Evolutionary conservation across 495 filamentous ascomycete genomes (phyloP).

Genomic region (Aspergillus wentii): DNA sequence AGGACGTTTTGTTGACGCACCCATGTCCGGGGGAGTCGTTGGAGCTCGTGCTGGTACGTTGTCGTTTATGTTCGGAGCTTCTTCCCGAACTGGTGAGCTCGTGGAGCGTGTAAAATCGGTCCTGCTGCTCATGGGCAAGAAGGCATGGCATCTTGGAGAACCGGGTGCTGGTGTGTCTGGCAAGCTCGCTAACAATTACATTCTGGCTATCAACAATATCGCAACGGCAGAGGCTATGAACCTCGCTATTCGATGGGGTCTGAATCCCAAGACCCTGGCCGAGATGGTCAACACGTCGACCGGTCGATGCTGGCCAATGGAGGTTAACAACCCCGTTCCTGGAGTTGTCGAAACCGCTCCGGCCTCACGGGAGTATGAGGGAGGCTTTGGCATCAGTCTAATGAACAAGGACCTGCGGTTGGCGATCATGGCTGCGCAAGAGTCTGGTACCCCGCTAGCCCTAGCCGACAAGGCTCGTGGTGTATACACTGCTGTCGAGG

Average conservation of each 20-base stretch:
- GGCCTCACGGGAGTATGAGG: slow-evolving; percentile 66
- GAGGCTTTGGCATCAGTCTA: slow-evolving; percentile 76
- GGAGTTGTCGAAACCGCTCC: slow-evolving; percentile 73
- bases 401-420: slow-evolving; percentile 82
- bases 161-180: slow-evolving; percentile 78
- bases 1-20: slow-evolving; percentile 70
- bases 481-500: slow-evolving; percentile 63
- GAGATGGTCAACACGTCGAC: slow-evolving; percentile 81
- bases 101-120: slow-evolving; percentile 58
- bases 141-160: slow-evolving; percentile 72
- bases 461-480: slow-evolving; percentile 59
- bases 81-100: slow-evolving; percentile 38
- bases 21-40: slow-evolving; percentile 84
- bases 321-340: slow-evolving; percentile 88
- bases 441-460: slow-evolving; percentile 60
- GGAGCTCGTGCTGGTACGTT: slow-evolving; percentile 70
- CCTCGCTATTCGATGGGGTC: slow-evolving; percentile 76
- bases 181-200: slow-evolving; percentile 92
- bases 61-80: slow-evolving; percentile 82
- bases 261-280: slow-evolving; percentile 74
- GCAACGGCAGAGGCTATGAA: slow-evolving; percentile 93
- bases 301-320: slow-evolving; percentile 86
- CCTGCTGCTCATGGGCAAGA: slow-evolving; percentile 75
- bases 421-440: slow-evolving; percentile 66
- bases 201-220: slow-evolving; percentile 88